A percentile compares a stretch with the other conserved stretches of the same genome.
Evolutionary conservation across 2,329 filamentous ascomycete species (phyloP).

Genomic region (Nakataea oryzae): DNA sequence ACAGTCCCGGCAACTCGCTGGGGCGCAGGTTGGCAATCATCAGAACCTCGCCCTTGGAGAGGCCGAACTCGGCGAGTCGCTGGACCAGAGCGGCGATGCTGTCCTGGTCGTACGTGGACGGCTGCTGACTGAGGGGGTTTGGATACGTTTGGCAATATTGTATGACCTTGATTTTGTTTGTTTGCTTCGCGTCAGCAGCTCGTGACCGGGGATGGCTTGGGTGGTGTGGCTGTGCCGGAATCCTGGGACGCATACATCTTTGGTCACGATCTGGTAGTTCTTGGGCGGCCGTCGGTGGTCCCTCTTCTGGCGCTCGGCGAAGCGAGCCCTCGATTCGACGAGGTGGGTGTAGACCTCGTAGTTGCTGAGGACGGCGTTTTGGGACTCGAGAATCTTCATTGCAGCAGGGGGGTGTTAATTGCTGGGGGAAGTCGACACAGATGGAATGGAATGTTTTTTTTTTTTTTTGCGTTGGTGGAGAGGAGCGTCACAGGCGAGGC

Average conservation of each 20-base stretch:
- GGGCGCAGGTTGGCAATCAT: conserved; percentile 60
- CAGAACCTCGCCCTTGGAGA: conserved; percentile 58
- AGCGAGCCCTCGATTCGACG: conserved; percentile 30
- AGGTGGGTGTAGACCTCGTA: conserved; percentile 63
- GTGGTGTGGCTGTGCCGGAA: conserved; percentile 6
- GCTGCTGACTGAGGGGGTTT: conserved; percentile 44
- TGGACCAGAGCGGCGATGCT: conserved; percentile 44
- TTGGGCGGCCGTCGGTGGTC: conserved; percentile 1
- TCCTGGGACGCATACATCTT: conserved; percentile 59
- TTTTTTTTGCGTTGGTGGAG: background rate
- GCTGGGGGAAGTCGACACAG: too few relatives aligned
- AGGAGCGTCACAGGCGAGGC: background rate
- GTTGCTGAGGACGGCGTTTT: conserved; percentile 61
- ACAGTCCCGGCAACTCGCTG: conserved; percentile 43
- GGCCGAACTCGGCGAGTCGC: conserved; percentile 42
- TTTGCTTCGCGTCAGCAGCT: background rate
- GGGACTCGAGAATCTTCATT: conserved; percentile 64
- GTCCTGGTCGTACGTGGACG: conserved; percentile 39
- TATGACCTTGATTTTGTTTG: conserved; percentile 36
- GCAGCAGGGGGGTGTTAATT: conserved; percentile 5
- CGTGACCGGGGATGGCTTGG: background rate
- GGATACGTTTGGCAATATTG: conserved; percentile 47
- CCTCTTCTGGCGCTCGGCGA: background rate
- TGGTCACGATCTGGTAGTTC: conserved; percentile 35
- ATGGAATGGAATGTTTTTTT: too few relatives aligned